A percentile compares a stretch with the other conserved stretches of the same genome.
phyloP scores from a whole-genome alignment of 306 rosid genomes.

The Carpinus fangiana region DNA sequence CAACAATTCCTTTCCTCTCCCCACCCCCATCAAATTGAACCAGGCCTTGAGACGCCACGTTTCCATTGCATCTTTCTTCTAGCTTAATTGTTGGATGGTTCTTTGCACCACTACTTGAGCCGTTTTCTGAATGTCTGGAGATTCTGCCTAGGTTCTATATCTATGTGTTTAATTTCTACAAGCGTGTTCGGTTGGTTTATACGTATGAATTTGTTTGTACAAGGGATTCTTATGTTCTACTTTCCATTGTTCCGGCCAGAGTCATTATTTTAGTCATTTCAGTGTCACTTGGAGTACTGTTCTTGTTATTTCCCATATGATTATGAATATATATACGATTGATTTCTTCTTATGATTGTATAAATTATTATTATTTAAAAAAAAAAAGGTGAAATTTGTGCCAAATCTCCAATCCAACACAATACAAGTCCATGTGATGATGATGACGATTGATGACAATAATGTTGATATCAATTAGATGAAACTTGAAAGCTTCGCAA shows the following conservation, averaged over 20 bases:
- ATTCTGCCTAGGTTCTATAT: neutral
- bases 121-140: too few relatives aligned
- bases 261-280: neutral
- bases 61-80: neutral
- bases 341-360: too few relatives aligned
- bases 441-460: too few relatives aligned
- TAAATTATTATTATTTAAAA: too few relatives aligned
- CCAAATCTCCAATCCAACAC: too few relatives aligned
- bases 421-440: too few relatives aligned
- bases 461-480: too few relatives aligned
- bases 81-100: neutral
- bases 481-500: too few relatives aligned
- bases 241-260: neutral
- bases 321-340: neutral
- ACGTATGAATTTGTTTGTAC: neutral
- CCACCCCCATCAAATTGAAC: conserved; percentile 33
- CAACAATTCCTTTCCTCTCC: conserved; percentile 13
- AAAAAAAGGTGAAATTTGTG: too few relatives aligned
- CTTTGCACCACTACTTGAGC: neutral
- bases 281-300: neutral
- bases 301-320: neutral
- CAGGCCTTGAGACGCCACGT: neutral
- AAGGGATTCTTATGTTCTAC: neutral
- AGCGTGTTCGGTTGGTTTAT: too few relatives aligned
- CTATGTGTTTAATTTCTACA: too few relatives aligned